Evolutionary conservation across 2,329 filamentous ascomycete species (phyloP), one percentile per base, ranked within the genome.

Genomic region (Xylaria digitata): DNA sequence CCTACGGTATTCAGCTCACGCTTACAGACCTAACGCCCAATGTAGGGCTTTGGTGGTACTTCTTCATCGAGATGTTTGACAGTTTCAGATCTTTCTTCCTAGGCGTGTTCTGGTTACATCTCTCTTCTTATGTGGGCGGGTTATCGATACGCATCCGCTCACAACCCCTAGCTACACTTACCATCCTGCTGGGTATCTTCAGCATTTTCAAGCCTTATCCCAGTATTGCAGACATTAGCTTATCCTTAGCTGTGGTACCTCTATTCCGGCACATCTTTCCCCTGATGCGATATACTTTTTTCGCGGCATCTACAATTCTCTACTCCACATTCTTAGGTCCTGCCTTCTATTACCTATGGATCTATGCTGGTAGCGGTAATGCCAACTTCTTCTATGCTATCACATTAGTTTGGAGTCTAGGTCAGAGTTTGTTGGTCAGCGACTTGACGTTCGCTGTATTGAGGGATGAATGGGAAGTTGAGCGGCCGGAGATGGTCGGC

Each of bases 321-420:
- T 99, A 99, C 79, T 90, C 93, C 26, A 91, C 90, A 2, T 90
- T 97, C 69, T 86, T 99, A 0, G 96, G 96, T 0, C 96, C 96
- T 1, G 94, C 94, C 0, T 99, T 99, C 78, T 97, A 98, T 78
- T 90, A 99, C 77, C 84, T 99, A 5, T 99, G 96, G 96, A 95
- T 99, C 65, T 99, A 98, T 76, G 96, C 96, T 2, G 96, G 96
- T 56, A 97, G 94, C 63, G 96, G 96, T 32, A 99, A 99, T 75
- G 96, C 96, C 66, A 99, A 99, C 78, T 99, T 99, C 82, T 99
- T 99, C 82, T 99, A 99, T 77, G 96, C 96, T 71, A 98, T 99
- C 74, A 99, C 96, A 0, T 82, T 99, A n/a, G 96, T 99, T 0
- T 99, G 96, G 96, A 97, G 93, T 76, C 79, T 99, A 26, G 96